These are phyloP conservation scores for Leccinum huronense DNA, from an alignment of 1,284 basidiomycete genomes.

Conservation along the genomic window DNA sequence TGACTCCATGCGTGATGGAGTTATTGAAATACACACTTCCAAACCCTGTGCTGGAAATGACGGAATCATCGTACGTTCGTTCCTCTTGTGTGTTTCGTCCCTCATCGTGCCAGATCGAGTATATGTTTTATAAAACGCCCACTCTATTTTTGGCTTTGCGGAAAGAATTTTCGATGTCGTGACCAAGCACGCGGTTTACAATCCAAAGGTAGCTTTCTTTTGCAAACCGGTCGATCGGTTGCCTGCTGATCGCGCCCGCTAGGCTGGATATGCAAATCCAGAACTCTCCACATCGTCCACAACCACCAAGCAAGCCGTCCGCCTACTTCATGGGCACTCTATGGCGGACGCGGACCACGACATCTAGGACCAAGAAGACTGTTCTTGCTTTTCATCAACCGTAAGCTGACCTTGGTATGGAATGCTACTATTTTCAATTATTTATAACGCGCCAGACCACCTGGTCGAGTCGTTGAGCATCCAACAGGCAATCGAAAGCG, in stretches of 20 bases:
- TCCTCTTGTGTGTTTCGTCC: background rate
- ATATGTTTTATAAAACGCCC: conserved; percentile 95
- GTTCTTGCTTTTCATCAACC: conserved; percentile 96
- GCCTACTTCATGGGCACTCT: conserved; percentile 77
- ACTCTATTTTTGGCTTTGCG: conserved; percentile 85
- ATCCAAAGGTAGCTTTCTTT: conserved; percentile 82
- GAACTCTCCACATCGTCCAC: conserved; percentile 83
- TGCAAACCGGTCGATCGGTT: conserved; percentile 76
- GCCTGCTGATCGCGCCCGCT: conserved; percentile 3
- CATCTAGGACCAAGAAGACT: conserved; percentile 62
- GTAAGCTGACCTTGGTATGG: conserved; percentile 50
- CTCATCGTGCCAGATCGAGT: conserved; percentile 70
- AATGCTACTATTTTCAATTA: background rate
- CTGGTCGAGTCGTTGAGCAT: conserved; percentile 89
- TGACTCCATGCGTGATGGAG: too few relatives aligned
- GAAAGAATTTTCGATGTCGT: conserved; percentile 88
- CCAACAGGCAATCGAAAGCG: conserved; percentile 83
- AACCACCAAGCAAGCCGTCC: conserved; percentile 73
- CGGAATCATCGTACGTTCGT: conserved; percentile 77
- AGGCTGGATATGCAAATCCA: conserved; percentile 71
- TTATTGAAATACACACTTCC: too few relatives aligned
- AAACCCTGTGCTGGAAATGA: conserved; percentile 93
- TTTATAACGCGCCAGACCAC: conserved; percentile 59
- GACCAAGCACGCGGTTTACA: conserved; percentile 94
- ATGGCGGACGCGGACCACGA: conserved; percentile 40